Conservation (phyloP, 1,284 basidiomycete genomes). For the Ustilago loliicola region DNA sequence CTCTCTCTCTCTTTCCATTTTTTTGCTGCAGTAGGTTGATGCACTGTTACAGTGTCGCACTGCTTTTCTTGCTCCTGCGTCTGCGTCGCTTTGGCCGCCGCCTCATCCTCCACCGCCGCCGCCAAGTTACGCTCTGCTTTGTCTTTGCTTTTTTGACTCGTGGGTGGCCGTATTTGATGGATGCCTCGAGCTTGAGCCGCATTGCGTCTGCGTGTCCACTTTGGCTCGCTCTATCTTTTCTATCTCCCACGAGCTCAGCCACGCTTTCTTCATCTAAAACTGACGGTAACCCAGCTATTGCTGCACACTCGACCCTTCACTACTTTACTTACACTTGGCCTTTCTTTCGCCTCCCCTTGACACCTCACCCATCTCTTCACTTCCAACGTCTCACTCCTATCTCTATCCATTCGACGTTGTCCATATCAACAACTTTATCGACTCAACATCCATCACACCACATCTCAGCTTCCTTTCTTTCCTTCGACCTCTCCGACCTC, state of each 20-base stretch:
- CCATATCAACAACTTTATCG: too few species aligned
- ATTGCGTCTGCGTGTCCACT: not conserved
- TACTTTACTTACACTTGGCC: slow-evolving; percentile 1
- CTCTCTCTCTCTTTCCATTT: not conserved
- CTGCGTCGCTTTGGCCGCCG: not conserved
- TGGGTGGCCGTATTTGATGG: not conserved
- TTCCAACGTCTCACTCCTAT: not conserved
- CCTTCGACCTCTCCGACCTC: too few species aligned
- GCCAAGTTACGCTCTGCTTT: not conserved
- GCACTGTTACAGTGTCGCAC: slow-evolving; percentile 7
- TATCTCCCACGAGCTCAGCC: slow-evolving; percentile 36
- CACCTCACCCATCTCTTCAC: not conserved
- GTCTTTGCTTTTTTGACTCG: slow-evolving; percentile 11
- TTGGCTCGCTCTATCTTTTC: not conserved
- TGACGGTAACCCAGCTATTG: slow-evolving; percentile 2
- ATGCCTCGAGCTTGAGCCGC: slow-evolving; percentile 11
- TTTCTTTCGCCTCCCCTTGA: not conserved
- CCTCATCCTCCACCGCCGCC: not conserved
- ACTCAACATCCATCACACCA: too few species aligned
- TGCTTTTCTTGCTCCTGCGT: slow-evolving; percentile 1
- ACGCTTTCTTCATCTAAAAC: slow-evolving; percentile 29
- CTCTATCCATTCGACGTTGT: not conserved
- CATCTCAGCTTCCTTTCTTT: too few species aligned
- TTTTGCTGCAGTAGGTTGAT: not conserved
- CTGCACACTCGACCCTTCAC: not conserved